A percentile compares a stretch with the other conserved stretches of the same genome.
Conservation (phyloP, 2,329 filamentous ascomycete species). For the Lachnellula suecica region DNA sequence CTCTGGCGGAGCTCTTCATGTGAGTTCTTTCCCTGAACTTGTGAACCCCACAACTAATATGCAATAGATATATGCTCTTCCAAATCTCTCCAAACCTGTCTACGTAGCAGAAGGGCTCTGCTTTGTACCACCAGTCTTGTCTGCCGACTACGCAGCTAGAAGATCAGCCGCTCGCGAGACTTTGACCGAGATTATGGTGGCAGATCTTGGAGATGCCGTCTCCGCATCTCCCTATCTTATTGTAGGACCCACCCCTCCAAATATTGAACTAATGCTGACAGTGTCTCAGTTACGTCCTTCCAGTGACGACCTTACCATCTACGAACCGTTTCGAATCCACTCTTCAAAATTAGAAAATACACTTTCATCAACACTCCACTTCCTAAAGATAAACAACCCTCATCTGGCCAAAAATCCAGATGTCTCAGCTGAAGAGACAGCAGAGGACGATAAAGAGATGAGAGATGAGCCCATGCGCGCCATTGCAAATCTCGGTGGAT, state of each 20-base stretch:
- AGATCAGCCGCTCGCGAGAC: constrained; percentile 71
- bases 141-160: constrained; percentile 66
- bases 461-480: constrained; percentile 43
- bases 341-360: constrained; percentile 17
- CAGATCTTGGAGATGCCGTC: constrained; percentile 77
- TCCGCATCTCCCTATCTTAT: constrained; percentile 76
- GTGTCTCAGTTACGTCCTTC: constrained; percentile 66
- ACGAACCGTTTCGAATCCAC: constrained; percentile 69
- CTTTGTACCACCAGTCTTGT: constrained; percentile 75
- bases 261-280: constrained; percentile 9
- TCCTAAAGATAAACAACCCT: constrained; percentile 73
- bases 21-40: constrained; percentile 46
- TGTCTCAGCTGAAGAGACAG: constrained; percentile 46
- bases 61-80: constrained; percentile 70
- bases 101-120: constrained; percentile 76
- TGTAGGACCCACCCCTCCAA: constrained; percentile 47
- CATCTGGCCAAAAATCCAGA: constrained; percentile 59
- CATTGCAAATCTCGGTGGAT: constrained; percentile 67
- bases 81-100: constrained; percentile 68
- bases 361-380: constrained; percentile 56
- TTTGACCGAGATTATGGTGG: constrained; percentile 77
- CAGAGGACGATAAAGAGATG: constrained; percentile 46
- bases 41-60: no score
- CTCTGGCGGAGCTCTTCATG: constrained; percentile 70
- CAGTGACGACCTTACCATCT: constrained; percentile 81